Percentiles rank a stretch among this genome's conserved stretches.
phyloP scores from a whole-genome alignment of 2,329 filamentous ascomycete species.

The Diaporthe aspalathi region DNA sequence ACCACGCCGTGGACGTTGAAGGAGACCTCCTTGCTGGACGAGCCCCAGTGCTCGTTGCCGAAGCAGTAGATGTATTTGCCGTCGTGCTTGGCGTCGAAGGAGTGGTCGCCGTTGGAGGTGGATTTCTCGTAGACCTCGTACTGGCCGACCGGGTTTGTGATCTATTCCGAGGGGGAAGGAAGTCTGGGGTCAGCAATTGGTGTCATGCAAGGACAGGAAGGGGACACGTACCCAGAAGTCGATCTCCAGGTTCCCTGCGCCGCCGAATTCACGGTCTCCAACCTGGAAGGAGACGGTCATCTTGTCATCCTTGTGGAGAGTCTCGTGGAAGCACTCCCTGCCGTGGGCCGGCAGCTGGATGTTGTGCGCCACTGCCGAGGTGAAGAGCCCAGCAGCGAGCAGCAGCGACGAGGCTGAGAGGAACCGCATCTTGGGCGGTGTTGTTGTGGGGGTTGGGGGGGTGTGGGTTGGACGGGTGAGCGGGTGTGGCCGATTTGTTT shows the following conservation, averaged over 20 bases:
- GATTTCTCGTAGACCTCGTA: slow-evolving; percentile 84
- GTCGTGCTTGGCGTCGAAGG: slow-evolving; percentile 85
- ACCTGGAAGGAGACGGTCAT: slow-evolving; percentile 99
- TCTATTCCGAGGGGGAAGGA: slow-evolving; percentile 55
- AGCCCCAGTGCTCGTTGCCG: slow-evolving; percentile 98
- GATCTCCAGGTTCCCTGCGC: slow-evolving; percentile 92
- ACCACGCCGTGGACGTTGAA: slow-evolving; percentile 99
- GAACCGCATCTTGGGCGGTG: slow-evolving; percentile 54
- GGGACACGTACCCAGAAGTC: slow-evolving; percentile 88
- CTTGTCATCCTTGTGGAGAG: slow-evolving; percentile 90
- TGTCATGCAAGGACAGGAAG: neutral
- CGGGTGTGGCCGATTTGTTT: slow-evolving; percentile 17
- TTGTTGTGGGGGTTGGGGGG: slow-evolving; percentile 26
- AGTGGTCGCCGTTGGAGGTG: slow-evolving; percentile 91
- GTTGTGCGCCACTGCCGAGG: slow-evolving; percentile 85
- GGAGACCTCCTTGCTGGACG: slow-evolving; percentile 95
- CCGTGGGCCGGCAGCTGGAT: slow-evolving; percentile 94
- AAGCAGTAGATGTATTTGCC: slow-evolving; percentile 98
- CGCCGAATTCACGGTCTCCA: slow-evolving; percentile 94
- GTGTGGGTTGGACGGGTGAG: neutral
- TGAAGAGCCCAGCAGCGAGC: slow-evolving; percentile 63
- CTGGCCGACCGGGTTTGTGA: slow-evolving; percentile 80
- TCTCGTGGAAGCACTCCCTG: slow-evolving; percentile 97
- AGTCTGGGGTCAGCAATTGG: slow-evolving; percentile 39
- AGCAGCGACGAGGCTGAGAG: slow-evolving; percentile 54